Conservation (phyloP, 2,329 filamentous ascomycete species). For the Monosporascus sp. region DNA sequence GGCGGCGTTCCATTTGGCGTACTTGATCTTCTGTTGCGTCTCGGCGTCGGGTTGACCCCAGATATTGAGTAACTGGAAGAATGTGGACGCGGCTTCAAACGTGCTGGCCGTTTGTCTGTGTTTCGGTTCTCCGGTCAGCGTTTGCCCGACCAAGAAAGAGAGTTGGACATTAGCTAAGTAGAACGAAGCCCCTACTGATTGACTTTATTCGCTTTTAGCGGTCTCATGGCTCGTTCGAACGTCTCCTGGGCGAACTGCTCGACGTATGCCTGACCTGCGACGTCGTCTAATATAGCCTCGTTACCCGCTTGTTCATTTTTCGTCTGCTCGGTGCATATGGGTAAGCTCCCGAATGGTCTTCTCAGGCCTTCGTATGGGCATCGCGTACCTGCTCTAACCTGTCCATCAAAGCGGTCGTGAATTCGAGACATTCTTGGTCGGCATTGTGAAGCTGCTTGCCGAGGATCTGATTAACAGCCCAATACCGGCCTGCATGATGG, state of each 20-base stretch:
- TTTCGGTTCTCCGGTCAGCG: constrained; percentile 1
- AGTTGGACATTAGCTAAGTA: not conserved
- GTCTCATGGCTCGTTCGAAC: constrained; percentile 76
- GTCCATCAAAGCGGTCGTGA: constrained; percentile 83
- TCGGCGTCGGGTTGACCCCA: constrained; percentile 76
- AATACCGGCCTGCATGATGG: constrained; percentile 66
- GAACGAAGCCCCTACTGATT: constrained; percentile 53
- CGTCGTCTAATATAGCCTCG: constrained; percentile 79
- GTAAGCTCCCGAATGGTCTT: not conserved
- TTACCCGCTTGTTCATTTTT: constrained; percentile 70
- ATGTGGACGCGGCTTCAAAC: constrained; percentile 86
- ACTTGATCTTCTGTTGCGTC: constrained; percentile 82
- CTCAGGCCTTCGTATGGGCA: not conserved
- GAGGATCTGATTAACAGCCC: constrained; percentile 89
- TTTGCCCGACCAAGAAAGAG: not conserved
- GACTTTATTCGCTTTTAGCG: constrained; percentile 76
- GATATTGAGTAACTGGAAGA: constrained; percentile 80
- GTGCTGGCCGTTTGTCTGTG: constrained; percentile 84
- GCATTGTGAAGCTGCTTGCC: constrained; percentile 69
- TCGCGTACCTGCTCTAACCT: constrained; percentile 68
- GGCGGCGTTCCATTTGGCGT: constrained; percentile 90
- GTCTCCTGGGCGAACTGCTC: constrained; percentile 91
- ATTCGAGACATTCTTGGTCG: constrained; percentile 72
- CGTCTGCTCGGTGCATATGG: constrained; percentile 37
- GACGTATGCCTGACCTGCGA: constrained; percentile 82